Evolutionary conservation across 169 alveolate species (phyloP), one percentile per base, ranked within the genome.

Genomic region (Plasmodium billcollinsi): DNA sequence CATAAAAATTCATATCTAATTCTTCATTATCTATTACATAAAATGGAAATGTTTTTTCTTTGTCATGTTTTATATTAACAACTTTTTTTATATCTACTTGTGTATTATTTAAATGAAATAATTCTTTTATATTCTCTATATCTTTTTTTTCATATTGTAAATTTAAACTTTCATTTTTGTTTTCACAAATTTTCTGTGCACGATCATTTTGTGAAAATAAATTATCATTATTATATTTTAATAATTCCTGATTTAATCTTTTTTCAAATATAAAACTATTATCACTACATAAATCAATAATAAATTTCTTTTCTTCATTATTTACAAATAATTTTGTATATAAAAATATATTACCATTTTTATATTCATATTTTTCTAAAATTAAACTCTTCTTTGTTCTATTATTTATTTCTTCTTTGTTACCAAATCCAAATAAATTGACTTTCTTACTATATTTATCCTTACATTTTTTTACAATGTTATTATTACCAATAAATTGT

Each of bases 261-360:
- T 63, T 24, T 0, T 24, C 65, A 85, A 85, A 85, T 18, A 85
- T 49, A 66, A 71, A 85, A 52, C 92, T 85, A 71, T 85, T 71
- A 54, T 85, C 88, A 26, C 92, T 85, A 33, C 88, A 85, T 9
- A 85, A 52, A 14, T 85, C 92, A n/a, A 85, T 14, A 12, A 85
- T 45, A 73, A 85, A 85, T 29, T 52, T 71, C 11, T 50, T 70
- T 52, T 70, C 92, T 4, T 85, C 49, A 45, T 56, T 33, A 39
- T 85, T 85, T 18, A 85, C 72, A 43, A 83, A 45, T 14, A 83
- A 67, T 21, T 67, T 83, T 14, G 75, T 56, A 20, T 39, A 83
- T 21, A 83, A 26, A 7, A 83, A 67, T 8, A 69, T 66, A n/a
- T 70, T 59, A 2, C 85, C 83, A 29, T 43, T 69, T 4, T 39